phyloP scores from a whole-genome alignment of 1,284 basidiomycete genomes.

The Meira miltonrushii region DNA sequence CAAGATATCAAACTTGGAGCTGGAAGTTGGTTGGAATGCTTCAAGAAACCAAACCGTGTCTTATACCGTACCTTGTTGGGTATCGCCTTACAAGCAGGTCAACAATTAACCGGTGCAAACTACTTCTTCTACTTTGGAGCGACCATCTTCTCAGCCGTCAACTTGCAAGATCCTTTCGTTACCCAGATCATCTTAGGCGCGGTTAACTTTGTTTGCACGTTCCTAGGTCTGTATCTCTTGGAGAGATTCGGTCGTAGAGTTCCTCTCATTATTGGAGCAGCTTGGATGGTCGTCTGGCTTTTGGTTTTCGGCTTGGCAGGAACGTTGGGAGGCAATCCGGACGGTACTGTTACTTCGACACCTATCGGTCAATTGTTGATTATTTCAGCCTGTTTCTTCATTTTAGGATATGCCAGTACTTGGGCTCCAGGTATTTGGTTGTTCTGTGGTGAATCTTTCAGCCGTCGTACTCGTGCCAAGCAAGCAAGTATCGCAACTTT shows the following conservation, averaged over 20 bases:
- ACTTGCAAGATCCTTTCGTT: constrained; percentile 61
- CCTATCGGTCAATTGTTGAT: constrained; percentile 67
- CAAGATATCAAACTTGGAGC: constrained; percentile 21
- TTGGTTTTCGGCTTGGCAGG: constrained; percentile 73
- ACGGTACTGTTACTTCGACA: constrained; percentile 23
- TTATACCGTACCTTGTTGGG: constrained; percentile 54
- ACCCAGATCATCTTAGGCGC: constrained; percentile 63
- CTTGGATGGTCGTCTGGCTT: constrained; percentile 68
- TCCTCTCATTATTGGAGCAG: constrained; percentile 57
- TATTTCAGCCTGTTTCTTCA: constrained; percentile 71
- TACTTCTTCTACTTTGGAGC: constrained; percentile 57
- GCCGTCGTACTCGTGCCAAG: constrained; percentile 68
- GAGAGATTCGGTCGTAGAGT: constrained; percentile 60
- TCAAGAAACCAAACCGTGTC: constrained; percentile 36
- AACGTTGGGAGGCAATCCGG: constrained; percentile 61
- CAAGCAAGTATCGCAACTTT: constrained; percentile 69
- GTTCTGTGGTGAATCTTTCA: constrained; percentile 62
- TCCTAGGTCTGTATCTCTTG: constrained; percentile 61
- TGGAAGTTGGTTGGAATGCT: constrained; percentile 45
- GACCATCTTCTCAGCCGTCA: constrained; percentile 66
- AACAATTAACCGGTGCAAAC: constrained; percentile 68
- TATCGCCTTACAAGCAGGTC: constrained; percentile 66
- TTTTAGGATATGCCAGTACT: constrained; percentile 69
- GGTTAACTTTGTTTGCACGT: constrained; percentile 61
- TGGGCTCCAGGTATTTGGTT: constrained; percentile 57